These are phyloP conservation scores for Hypholoma sublateritium DNA, from an alignment of 768 basidiomycete genomes.

Conservation along the genomic window DNA sequence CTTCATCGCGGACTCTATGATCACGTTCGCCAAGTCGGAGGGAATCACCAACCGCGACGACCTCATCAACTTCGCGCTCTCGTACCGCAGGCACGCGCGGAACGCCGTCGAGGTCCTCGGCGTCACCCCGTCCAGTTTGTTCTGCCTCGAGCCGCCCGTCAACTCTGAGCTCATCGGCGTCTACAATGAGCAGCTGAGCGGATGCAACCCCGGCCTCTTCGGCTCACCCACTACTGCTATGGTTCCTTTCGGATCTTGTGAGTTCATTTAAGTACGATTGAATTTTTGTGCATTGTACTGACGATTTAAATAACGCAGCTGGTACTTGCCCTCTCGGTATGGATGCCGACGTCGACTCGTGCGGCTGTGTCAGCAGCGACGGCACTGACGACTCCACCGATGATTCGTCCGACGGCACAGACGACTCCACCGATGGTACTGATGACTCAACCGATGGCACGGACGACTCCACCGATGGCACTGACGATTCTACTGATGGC, in stretches of 20 bases:
- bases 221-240: constrained; percentile 38
- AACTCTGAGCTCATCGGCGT: constrained; percentile 42
- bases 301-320: constrained; percentile 24
- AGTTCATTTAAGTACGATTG: constrained; percentile 14
- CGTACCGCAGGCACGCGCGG: constrained; percentile 42
- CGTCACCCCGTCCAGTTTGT: constrained; percentile 44
- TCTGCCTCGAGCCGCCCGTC: constrained; percentile 38
- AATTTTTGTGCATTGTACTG: not conserved
- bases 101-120: constrained; percentile 43
- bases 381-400: constrained; percentile 17
- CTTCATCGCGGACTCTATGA: constrained; percentile 48
- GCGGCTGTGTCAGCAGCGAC: constrained; percentile 32
- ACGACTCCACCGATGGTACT: constrained; percentile 14
- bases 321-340: constrained; percentile 47
- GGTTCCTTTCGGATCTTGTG: constrained; percentile 45
- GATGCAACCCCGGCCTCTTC: constrained; percentile 42
- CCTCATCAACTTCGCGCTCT: constrained; percentile 41
- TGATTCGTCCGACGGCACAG: constrained; percentile 8
- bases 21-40: constrained; percentile 46
- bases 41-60: constrained; percentile 38
- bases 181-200: constrained; percentile 40
- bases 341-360: constrained; percentile 38
- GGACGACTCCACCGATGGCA: constrained; percentile 9
- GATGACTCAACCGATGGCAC: constrained; percentile 12
- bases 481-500: constrained; percentile 13